Percentiles rank a stretch among this genome's conserved stretches.
phyloP scores from a whole-genome alignment of 1,139 yeast species.

The Geotrichum phurueaensis region DNA sequence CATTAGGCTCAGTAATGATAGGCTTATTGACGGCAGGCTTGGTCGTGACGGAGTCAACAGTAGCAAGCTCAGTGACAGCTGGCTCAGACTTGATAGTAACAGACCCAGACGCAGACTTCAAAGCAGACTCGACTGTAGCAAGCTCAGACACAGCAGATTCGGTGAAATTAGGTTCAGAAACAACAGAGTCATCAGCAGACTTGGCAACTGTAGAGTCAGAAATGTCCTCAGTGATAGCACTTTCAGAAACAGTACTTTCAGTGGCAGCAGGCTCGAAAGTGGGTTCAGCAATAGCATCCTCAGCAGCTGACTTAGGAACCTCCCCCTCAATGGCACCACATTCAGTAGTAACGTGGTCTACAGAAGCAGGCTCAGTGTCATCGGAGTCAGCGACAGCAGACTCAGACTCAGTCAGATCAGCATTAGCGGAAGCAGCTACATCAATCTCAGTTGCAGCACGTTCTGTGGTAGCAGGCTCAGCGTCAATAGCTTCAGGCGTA shows the following conservation, averaged over 20 bases:
- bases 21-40: conserved; percentile 3
- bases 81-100: not conserved
- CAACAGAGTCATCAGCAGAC: not conserved
- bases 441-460: too few species aligned
- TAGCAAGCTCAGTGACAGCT: not conserved
- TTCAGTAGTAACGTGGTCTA: not conserved
- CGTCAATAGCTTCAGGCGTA: not conserved
- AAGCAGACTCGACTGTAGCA: not conserved
- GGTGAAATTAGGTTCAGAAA: not conserved
- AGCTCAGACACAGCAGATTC: not conserved
- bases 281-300: not conserved
- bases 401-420: too few species aligned
- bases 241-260: not conserved
- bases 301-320: too few species aligned
- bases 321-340: too few species aligned
- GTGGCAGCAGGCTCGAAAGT: not conserved
- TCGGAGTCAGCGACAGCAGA: too few species aligned
- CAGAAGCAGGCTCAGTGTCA: not conserved
- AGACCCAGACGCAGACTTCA: not conserved
- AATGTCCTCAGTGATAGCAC: too few species aligned
- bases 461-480: not conserved
- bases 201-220: too few species aligned
- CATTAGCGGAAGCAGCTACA: too few species aligned
- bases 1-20: not conserved
- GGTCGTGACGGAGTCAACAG: conserved; percentile 5